A percentile compares a stretch with the other conserved stretches of the same genome.
phyloP scores from a whole-genome alignment of 208 protist species.

The Trichomonas gallinae region DNA sequence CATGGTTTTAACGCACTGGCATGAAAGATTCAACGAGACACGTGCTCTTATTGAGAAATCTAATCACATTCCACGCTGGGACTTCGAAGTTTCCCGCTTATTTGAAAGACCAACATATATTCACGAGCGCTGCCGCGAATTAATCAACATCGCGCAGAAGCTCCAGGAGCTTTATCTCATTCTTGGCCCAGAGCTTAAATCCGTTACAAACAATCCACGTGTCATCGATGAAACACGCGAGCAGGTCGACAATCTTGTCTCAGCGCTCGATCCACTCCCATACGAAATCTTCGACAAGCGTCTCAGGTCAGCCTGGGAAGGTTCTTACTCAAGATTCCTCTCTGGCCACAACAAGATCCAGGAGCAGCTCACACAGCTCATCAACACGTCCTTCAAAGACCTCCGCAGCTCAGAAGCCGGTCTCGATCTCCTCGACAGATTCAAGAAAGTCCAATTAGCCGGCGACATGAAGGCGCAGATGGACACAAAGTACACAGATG shows the following conservation, averaged over 20 bases:
- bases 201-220: slow-evolving; percentile 74
- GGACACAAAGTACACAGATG: slow-evolving; percentile 16
- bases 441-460: slow-evolving; percentile 4
- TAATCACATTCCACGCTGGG: slow-evolving; percentile 82
- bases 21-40: background rate
- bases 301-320: slow-evolving; percentile 45
- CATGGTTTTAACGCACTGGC: slow-evolving; percentile 23
- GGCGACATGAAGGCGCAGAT: slow-evolving; percentile 10
- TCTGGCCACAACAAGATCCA: slow-evolving; percentile 72
- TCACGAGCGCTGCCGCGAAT: slow-evolving; percentile 72
- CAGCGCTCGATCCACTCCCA: slow-evolving; percentile 71
- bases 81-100: slow-evolving; percentile 81
- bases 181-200: slow-evolving; percentile 72
- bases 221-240: slow-evolving; percentile 79
- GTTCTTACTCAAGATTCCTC: slow-evolving; percentile 59
- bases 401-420: slow-evolving; percentile 73
- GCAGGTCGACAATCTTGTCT: slow-evolving; percentile 73
- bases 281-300: slow-evolving; percentile 81
- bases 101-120: slow-evolving; percentile 93
- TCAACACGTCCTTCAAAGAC: slow-evolving; percentile 88
- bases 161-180: slow-evolving; percentile 85
- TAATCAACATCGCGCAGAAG: slow-evolving; percentile 72
- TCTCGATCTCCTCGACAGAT: slow-evolving; percentile 21
- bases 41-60: slow-evolving; percentile 64
- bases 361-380: slow-evolving; percentile 72